Percentiles rank a stretch among this genome's conserved stretches.
These are phyloP conservation scores for Diplodia intermedia DNA, from an alignment of 2,329 filamentous ascomycete genomes.

Conservation along the genomic window DNA sequence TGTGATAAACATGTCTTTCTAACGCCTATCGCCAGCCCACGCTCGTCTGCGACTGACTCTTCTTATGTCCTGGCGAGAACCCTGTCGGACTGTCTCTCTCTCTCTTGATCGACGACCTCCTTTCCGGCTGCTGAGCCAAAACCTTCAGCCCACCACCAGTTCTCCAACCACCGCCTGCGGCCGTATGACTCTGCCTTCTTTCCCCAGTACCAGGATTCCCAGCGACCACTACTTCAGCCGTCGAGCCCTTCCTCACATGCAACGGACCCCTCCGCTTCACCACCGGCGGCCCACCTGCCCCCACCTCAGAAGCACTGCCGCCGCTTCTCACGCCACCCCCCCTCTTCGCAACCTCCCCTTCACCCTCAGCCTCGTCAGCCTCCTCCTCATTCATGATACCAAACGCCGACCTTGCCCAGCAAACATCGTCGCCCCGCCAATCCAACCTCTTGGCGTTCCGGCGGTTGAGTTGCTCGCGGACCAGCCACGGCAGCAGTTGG, in stretches of 20 bases:
- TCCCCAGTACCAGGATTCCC: background rate
- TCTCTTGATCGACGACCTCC: background rate
- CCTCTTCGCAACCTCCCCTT: background rate
- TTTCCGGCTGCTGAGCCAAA: conserved; percentile 11
- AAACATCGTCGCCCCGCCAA: background rate
- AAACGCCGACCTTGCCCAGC: background rate
- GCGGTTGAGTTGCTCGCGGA: conserved; percentile 12
- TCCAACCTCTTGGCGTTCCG: conserved; percentile 13
- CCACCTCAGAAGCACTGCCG: too few species aligned
- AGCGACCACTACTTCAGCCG: background rate
- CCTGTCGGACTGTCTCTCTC: conserved; percentile 4
- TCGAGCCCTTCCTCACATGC: conserved; percentile 12
- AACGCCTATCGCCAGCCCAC: conserved; percentile 10
- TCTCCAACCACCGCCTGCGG: background rate
- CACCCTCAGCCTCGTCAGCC: background rate
- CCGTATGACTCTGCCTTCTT: background rate
- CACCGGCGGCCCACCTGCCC: background rate
- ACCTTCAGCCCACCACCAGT: background rate
- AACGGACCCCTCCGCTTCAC: background rate
- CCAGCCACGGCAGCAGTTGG: conserved; percentile 18
- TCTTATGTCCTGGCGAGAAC: background rate
- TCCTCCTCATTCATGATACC: background rate
- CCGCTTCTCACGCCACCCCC: background rate
- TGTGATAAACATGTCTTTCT: background rate
- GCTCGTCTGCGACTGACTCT: conserved; percentile 22